phyloP scores from a whole-genome alignment of 2,329 filamentous ascomycete genomes.

The Exophiala dermatitidis region DNA sequence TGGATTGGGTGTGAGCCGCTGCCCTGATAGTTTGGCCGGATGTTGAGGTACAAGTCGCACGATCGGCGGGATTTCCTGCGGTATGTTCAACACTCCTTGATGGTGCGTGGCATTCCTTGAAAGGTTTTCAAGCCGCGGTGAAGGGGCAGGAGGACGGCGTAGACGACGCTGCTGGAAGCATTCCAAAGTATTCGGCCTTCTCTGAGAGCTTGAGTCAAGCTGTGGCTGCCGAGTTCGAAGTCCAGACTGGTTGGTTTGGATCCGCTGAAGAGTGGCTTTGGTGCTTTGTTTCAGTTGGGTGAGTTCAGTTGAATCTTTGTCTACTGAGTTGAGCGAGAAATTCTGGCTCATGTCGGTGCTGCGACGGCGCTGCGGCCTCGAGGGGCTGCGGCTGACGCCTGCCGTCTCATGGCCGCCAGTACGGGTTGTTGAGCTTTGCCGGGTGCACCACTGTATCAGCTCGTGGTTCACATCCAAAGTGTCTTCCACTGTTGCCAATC shows the following conservation, averaged over 20 bases:
- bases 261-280: slow-evolving; percentile 12
- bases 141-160: neutral
- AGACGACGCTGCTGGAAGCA: slow-evolving; percentile 9
- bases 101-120: neutral
- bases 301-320: slow-evolving; percentile 6
- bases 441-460: slow-evolving; percentile 45
- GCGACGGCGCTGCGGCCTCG: neutral
- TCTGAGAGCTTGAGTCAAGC: neutral
- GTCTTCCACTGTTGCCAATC: slow-evolving; percentile 46
- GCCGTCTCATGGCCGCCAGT: neutral
- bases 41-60: slow-evolving; percentile 4
- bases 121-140: neutral
- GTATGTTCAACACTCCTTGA: neutral
- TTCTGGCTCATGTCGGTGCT: neutral
- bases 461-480: slow-evolving; percentile 48
- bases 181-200: slow-evolving; percentile 2
- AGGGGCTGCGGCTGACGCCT: neutral
- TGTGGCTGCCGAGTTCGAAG: neutral
- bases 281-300: slow-evolving; percentile 12
- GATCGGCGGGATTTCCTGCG: neutral
- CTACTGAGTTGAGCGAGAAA: neutral
- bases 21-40: neutral
- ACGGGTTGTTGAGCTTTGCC: neutral
- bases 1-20: neutral
- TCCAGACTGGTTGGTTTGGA: slow-evolving; percentile 4